A percentile compares a stretch with the other conserved stretches of the same genome.
Evolutionary conservation across 2,329 filamentous ascomycete species (phyloP).

Genomic region (Herpotrichia juniperi): DNA sequence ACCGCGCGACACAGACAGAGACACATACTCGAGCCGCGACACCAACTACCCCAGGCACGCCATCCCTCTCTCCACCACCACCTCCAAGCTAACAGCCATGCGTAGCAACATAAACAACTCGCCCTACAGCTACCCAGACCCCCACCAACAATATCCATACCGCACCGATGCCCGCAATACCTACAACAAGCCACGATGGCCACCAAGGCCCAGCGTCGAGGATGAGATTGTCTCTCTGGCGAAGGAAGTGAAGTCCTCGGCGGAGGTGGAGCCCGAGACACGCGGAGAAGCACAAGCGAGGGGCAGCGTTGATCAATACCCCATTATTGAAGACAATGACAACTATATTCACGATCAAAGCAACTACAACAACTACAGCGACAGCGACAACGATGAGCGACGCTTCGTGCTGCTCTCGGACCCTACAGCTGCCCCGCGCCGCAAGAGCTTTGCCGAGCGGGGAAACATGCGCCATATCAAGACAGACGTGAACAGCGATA

Average conservation of each 20-base stretch:
- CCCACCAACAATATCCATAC: slow-evolving; percentile 30
- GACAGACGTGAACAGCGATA: slow-evolving; percentile 32
- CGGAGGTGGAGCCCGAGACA: slow-evolving; percentile 38
- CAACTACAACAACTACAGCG: slow-evolving; percentile 23
- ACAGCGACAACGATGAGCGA: slow-evolving; percentile 61
- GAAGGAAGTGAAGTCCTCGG: slow-evolving; percentile 61
- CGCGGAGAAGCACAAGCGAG: slow-evolving; percentile 64
- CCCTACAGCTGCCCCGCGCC: slow-evolving; percentile 25
- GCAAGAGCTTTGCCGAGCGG: slow-evolving; percentile 42
- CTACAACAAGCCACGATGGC: slow-evolving; percentile 43
- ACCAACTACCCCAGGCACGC: slow-evolving; percentile 14
- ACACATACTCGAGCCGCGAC: slow-evolving; percentile 17
- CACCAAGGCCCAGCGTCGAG: slow-evolving; percentile 71
- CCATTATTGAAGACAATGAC: slow-evolving; percentile 63
- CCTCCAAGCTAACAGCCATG: slow-evolving; percentile 29
- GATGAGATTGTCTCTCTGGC: slow-evolving; percentile 69
- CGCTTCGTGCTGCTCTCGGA: slow-evolving; percentile 66
- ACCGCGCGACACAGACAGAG: slow-evolving; percentile 30
- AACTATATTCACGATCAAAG: background rate
- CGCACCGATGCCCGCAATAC: slow-evolving; percentile 20
- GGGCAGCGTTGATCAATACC: slow-evolving; percentile 72
- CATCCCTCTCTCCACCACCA: slow-evolving; percentile 16
- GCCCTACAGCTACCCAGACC: slow-evolving; percentile 33
- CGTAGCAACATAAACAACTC: slow-evolving; percentile 24
- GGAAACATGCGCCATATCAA: slow-evolving; percentile 41